phyloP scores from a whole-genome alignment of 2,329 filamentous ascomycete species.

The Fusarium coicis region DNA sequence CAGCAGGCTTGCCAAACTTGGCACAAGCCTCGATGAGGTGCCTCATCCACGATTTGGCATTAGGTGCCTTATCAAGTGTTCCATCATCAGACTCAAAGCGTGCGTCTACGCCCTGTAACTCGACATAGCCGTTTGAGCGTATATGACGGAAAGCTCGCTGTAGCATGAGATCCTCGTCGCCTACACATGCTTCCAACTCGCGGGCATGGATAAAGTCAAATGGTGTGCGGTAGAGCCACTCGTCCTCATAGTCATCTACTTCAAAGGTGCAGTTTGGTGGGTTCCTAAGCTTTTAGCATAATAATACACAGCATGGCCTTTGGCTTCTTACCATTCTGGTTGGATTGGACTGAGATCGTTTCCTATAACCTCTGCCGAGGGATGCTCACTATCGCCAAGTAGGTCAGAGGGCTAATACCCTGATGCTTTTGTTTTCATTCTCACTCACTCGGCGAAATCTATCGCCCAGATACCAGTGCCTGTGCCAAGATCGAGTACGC shows the following conservation, averaged over 20 bases:
- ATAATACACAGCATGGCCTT: fast-evolving
- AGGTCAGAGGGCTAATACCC: background rate
- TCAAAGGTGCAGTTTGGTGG: slow-evolving; percentile 27
- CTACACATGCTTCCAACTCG: slow-evolving; percentile 20
- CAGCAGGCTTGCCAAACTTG: slow-evolving; percentile 22
- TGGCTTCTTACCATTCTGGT: slow-evolving; percentile 9
- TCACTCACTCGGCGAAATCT: slow-evolving; percentile 28
- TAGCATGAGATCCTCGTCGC: background rate
- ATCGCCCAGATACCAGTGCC: slow-evolving; percentile 31
- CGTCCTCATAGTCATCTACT: slow-evolving; percentile 22
- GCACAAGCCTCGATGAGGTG: slow-evolving; percentile 1
- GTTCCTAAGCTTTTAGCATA: background rate
- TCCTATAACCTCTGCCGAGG: slow-evolving; percentile 15
- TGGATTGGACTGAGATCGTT: slow-evolving; percentile 31
- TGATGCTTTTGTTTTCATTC: fast-evolving
- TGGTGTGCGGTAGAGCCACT: slow-evolving; percentile 10
- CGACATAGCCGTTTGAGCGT: slow-evolving; percentile 3
- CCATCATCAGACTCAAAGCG: slow-evolving; percentile 10
- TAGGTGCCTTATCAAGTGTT: slow-evolving; percentile 3
- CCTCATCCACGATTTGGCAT: slow-evolving; percentile 8
- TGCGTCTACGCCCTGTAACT: slow-evolving; percentile 8
- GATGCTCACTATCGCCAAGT: slow-evolving; percentile 5
- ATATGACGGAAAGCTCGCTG: background rate
- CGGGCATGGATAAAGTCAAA: slow-evolving; percentile 26
- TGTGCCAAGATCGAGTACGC: slow-evolving; percentile 30